These are phyloP conservation scores for Cicer cuneatum DNA, from an alignment of 306 rosid genomes.

Conservation along the genomic window DNA sequence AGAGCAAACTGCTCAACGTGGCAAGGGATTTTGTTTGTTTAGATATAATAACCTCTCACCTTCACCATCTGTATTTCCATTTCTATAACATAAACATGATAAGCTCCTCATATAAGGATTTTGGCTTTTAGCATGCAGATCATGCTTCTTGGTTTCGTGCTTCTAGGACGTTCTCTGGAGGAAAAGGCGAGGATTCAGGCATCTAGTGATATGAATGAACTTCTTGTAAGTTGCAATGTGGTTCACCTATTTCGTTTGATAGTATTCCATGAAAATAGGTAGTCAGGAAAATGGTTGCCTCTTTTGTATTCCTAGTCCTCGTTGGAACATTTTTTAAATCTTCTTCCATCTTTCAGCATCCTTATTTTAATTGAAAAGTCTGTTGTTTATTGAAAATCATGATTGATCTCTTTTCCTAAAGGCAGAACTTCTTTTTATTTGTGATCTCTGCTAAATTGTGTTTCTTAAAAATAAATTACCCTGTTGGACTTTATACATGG, in stretches of 20 bases:
- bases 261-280: slow-evolving; percentile 26
- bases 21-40: slow-evolving; percentile 34
- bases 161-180: slow-evolving; percentile 95
- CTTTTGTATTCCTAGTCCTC: slow-evolving; percentile 5
- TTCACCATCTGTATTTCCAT: slow-evolving; percentile 6
- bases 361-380: slow-evolving; percentile 35
- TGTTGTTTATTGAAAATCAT: not conserved
- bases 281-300: slow-evolving; percentile 5
- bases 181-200: slow-evolving; percentile 94
- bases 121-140: slow-evolving; percentile 87
- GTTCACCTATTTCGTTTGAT: slow-evolving; percentile 23
- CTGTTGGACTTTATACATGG: slow-evolving; percentile 3
- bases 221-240: slow-evolving; percentile 64
- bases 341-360: slow-evolving; percentile 28
- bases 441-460: slow-evolving; percentile 16
- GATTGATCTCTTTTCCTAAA: slow-evolving; percentile 16
- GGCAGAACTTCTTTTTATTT: slow-evolving; percentile 11
- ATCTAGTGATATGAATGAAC: slow-evolving; percentile 98
- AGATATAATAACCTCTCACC: slow-evolving; percentile 30
- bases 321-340: slow-evolving; percentile 7
- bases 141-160: slow-evolving; percentile 99
- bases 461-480: not conserved
- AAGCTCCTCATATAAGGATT: slow-evolving; percentile 58
- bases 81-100: slow-evolving; percentile 35
- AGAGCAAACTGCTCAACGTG: slow-evolving; percentile 40